Evolutionary conservation across 345 rosid species (phyloP).

Genomic region (Toxicodendron radicans): DNA sequence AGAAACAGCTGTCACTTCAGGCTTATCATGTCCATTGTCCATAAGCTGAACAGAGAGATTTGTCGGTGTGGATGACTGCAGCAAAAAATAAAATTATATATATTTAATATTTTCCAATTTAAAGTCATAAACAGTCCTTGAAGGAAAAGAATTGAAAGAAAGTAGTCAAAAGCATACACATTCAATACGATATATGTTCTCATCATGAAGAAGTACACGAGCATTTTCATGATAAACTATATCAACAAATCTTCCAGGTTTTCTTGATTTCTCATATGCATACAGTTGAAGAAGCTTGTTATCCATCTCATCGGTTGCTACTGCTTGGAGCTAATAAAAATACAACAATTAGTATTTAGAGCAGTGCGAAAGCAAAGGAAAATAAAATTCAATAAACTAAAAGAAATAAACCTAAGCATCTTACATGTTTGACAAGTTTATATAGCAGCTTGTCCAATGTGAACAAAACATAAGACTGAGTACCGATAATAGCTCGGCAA

Average conservation of each 20-base stretch:
- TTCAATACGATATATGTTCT: slow-evolving; percentile 86
- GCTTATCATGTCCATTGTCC: slow-evolving; percentile 87
- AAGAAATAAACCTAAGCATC: slow-evolving; percentile 8
- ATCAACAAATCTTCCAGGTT: slow-evolving; percentile 63
- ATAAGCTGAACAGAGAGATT: slow-evolving; percentile 80
- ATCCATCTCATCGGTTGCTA: slow-evolving; percentile 87
- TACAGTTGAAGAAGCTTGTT: slow-evolving; percentile 83
- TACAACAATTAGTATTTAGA: slow-evolving; percentile 6
- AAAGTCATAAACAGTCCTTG: not conserved
- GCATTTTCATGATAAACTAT: slow-evolving; percentile 79
- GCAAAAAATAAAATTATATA: not conserved
- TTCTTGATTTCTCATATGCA: slow-evolving; percentile 79
- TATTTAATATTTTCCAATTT: not conserved
- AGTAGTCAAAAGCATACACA: slow-evolving; percentile 56
- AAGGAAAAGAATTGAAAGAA: slow-evolving; percentile 1
- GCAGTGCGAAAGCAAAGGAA: slow-evolving; percentile 2
- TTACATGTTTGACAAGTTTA: slow-evolving; percentile 91
- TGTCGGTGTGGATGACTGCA: slow-evolving; percentile 65
- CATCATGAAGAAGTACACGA: slow-evolving; percentile 83
- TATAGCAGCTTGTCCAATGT: slow-evolving; percentile 91
- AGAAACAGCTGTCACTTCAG: slow-evolving; percentile 83
- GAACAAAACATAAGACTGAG: slow-evolving; percentile 90
- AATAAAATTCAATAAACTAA: slow-evolving; percentile 1
- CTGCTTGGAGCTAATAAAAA: slow-evolving; percentile 71
- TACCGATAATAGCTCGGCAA: slow-evolving; percentile 92